Conservation (phyloP, 805 yeast genomes). For the Kluyveromyces dobzhanskii region DNA sequence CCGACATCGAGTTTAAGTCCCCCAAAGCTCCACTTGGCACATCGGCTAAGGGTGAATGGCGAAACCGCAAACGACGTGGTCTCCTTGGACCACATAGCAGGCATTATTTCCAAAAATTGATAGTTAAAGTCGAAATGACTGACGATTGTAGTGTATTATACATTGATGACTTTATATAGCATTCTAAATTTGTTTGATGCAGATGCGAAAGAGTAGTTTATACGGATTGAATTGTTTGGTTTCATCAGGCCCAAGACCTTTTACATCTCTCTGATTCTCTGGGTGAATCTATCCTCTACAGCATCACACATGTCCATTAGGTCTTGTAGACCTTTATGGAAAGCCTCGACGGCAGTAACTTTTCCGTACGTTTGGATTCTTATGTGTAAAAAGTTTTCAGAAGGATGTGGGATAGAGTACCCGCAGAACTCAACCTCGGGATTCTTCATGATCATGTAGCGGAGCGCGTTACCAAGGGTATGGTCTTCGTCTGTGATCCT, state of each 20-base stretch:
- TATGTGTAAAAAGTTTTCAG: conserved; percentile 79
- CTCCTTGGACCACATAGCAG: too few species aligned
- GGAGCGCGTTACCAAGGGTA: conserved; percentile 87
- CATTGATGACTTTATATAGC: too few species aligned
- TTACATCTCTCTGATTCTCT: conserved; percentile 45
- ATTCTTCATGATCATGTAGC: conserved; percentile 93
- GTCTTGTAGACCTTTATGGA: conserved; percentile 85
- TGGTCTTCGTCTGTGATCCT: conserved; percentile 93
- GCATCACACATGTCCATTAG: conserved; percentile 73
- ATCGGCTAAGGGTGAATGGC: too few species aligned
- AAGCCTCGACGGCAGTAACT: conserved; percentile 83
- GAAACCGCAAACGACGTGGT: too few species aligned
- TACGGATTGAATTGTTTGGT: too few species aligned
- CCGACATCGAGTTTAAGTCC: too few species aligned
- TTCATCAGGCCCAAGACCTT: not conserved
- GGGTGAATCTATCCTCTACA: conserved; percentile 71
- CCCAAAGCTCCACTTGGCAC: too few species aligned
- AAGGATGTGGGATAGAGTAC: conserved; percentile 96
- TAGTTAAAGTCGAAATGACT: too few species aligned
- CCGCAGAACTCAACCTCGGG: conserved; percentile 98
- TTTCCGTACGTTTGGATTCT: conserved; percentile 89
- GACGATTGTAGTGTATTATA: too few species aligned
- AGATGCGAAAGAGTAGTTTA: too few species aligned
- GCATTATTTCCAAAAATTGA: too few species aligned
- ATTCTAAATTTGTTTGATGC: too few species aligned